Conservation (phyloP, 495 filamentous ascomycete species). For the Hypoxylon crocopeplum region DNA sequence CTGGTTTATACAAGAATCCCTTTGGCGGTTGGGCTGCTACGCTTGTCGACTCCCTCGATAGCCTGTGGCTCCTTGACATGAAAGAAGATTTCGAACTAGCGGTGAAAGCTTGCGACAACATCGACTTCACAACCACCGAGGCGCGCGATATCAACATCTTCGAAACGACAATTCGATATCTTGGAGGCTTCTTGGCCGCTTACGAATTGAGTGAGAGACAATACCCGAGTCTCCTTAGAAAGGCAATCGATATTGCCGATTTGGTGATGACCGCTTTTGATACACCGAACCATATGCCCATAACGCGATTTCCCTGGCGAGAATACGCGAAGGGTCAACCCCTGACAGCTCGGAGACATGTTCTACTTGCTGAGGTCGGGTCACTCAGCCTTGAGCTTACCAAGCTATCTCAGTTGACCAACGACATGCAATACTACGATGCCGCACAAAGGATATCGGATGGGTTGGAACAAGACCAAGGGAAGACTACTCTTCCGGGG, state of each 20-base stretch:
- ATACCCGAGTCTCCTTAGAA: conserved; percentile 66
- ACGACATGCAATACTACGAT: conserved; percentile 83
- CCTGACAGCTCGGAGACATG: conserved; percentile 54
- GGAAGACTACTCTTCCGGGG: conserved; percentile 70
- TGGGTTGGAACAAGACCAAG: conserved; percentile 71
- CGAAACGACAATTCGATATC: conserved; percentile 79
- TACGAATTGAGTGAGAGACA: conserved; percentile 72
- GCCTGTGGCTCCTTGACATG: conserved; percentile 87
- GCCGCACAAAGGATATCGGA: conserved; percentile 82
- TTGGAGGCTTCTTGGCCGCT: conserved; percentile 78
- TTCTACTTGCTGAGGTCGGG: conserved; percentile 67
- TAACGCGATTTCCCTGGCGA: conserved; percentile 74
- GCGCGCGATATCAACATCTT: conserved; percentile 67
- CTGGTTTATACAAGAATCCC: conserved; percentile 62
- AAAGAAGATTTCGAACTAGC: conserved; percentile 81
- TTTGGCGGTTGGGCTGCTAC: conserved; percentile 90
- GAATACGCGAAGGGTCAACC: conserved; percentile 42
- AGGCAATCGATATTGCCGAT: conserved; percentile 79
- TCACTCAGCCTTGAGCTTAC: conserved; percentile 86
- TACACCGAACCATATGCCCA: conserved; percentile 87
- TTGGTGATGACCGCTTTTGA: conserved; percentile 84
- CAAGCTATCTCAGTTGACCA: conserved; percentile 80
- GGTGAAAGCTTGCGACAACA: conserved; percentile 68
- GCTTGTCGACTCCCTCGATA: conserved; percentile 81
- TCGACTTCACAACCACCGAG: conserved; percentile 77